Percentiles rank a stretch among this genome's conserved stretches.
phyloP scores from a whole-genome alignment of 1,284 basidiomycete genomes.

The Heliocybe sulcata region DNA sequence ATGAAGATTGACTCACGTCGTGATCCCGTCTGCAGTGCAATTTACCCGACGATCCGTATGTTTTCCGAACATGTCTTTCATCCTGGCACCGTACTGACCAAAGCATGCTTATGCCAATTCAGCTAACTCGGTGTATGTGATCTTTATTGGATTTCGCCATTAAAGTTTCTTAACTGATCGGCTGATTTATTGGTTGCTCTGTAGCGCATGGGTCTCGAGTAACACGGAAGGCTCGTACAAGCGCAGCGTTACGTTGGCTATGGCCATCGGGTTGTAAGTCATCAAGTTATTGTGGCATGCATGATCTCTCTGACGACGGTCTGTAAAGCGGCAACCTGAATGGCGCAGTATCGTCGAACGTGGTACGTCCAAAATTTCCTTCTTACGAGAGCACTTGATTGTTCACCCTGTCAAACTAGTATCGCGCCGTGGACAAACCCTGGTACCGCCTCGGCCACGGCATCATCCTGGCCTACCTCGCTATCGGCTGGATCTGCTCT shows the following conservation, averaged over 20 bases:
- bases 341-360: constrained; percentile 64
- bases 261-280: constrained; percentile 59
- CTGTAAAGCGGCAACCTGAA: constrained; percentile 55
- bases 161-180: neutral
- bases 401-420: constrained; percentile 28
- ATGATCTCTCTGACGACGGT: neutral
- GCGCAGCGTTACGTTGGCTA: constrained; percentile 63
- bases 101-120: neutral
- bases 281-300: neutral
- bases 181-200: neutral
- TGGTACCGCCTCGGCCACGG: constrained; percentile 66
- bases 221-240: constrained; percentile 64
- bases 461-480: constrained; percentile 66
- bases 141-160: neutral
- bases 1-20: neutral
- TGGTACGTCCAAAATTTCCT: constrained; percentile 33
- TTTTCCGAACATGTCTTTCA: constrained; percentile 5
- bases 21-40: constrained; percentile 23
- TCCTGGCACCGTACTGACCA: neutral
- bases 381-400: constrained; percentile 4
- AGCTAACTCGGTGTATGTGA: constrained; percentile 41
- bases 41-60: constrained; percentile 41
- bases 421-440: constrained; percentile 57
- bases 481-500: constrained; percentile 50
- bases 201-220: constrained; percentile 40